Evolutionary conservation across 2,329 filamentous ascomycete species (phyloP).

Genomic region (Bipolaris sorokiniana): DNA sequence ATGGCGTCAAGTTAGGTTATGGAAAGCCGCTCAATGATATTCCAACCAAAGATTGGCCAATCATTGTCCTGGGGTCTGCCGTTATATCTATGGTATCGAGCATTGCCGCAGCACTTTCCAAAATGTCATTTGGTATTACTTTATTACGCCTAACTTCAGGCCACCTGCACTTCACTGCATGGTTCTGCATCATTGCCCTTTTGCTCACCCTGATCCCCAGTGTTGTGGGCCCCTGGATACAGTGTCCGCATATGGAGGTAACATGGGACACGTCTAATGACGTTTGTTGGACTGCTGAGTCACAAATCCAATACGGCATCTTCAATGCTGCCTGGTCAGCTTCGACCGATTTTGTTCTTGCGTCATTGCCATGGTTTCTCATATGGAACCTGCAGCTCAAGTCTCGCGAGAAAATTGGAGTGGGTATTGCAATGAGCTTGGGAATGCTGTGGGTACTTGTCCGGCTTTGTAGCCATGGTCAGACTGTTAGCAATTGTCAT

Average conservation of each 20-base stretch:
- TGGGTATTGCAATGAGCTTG: conserved; percentile 41
- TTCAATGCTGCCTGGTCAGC: conserved; percentile 40
- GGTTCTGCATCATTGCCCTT: conserved; percentile 34
- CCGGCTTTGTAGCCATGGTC: not conserved
- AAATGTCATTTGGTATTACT: conserved; percentile 40
- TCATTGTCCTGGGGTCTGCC: conserved; percentile 23
- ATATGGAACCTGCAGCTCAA: conserved; percentile 32
- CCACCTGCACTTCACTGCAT: conserved; percentile 22
- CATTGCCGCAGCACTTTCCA: conserved; percentile 34
- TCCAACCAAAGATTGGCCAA: conserved; percentile 16
- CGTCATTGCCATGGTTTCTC: conserved; percentile 37
- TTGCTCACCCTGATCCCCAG: conserved; percentile 37
- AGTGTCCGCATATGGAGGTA: conserved; percentile 27
- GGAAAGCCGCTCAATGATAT: conserved; percentile 33
- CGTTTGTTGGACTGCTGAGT: conserved; percentile 28
- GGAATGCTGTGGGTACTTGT: conserved; percentile 28
- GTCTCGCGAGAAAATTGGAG: conserved; percentile 34
- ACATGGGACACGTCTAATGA: conserved; percentile 22
- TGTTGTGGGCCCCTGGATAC: conserved; percentile 29
- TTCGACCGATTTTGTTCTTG: conserved; percentile 32
- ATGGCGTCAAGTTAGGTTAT: conserved; percentile 29
- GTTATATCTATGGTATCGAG: conserved; percentile 32
- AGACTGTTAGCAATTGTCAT: not conserved
- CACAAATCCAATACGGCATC: conserved; percentile 30
- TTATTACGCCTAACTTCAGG: conserved; percentile 32